Evolutionary conservation across 2,329 filamentous ascomycete species (phyloP).

Genomic region (Parastagonospora nodorum): DNA sequence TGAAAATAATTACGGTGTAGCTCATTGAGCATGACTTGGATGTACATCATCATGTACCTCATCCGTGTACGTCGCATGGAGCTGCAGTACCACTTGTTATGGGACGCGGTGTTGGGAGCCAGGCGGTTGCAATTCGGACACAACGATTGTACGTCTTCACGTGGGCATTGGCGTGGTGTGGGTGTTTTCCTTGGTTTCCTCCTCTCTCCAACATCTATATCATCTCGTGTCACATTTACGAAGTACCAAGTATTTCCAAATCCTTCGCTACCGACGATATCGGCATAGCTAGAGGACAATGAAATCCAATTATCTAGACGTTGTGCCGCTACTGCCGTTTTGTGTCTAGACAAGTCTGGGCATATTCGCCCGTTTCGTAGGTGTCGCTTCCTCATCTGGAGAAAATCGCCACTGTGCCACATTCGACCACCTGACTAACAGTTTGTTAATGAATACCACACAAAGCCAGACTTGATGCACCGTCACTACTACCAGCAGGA

Average conservation of each 20-base stretch:
- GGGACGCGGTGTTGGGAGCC: constrained; percentile 37
- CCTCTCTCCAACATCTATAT: constrained; percentile 35
- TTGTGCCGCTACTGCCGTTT: constrained; percentile 22
- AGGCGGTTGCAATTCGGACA: constrained; percentile 30
- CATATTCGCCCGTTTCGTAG: constrained; percentile 22
- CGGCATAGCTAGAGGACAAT: constrained; percentile 32
- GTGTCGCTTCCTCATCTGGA: constrained; percentile 21
- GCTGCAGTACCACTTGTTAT: constrained; percentile 36
- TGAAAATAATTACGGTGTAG: constrained; percentile 43
- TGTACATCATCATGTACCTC: constrained; percentile 30
- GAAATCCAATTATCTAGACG: constrained; percentile 10
- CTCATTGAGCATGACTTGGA: constrained; percentile 27
- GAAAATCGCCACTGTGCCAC: constrained; percentile 12
- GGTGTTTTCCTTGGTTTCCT: constrained; percentile 32
- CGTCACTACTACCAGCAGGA: not conserved
- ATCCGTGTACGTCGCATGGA: constrained; percentile 21
- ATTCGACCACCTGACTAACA: not conserved
- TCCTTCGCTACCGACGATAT: constrained; percentile 28
- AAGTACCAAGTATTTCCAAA: constrained; percentile 40
- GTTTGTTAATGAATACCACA: not conserved
- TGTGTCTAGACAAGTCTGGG: constrained; percentile 20
- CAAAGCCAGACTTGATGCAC: not conserved
- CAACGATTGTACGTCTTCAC: constrained; percentile 43
- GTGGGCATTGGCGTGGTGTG: constrained; percentile 43
- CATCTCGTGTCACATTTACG: constrained; percentile 36